Evolutionary conservation across 768 basidiomycete species (phyloP).

Genomic region (Podaxis sp.): DNA sequence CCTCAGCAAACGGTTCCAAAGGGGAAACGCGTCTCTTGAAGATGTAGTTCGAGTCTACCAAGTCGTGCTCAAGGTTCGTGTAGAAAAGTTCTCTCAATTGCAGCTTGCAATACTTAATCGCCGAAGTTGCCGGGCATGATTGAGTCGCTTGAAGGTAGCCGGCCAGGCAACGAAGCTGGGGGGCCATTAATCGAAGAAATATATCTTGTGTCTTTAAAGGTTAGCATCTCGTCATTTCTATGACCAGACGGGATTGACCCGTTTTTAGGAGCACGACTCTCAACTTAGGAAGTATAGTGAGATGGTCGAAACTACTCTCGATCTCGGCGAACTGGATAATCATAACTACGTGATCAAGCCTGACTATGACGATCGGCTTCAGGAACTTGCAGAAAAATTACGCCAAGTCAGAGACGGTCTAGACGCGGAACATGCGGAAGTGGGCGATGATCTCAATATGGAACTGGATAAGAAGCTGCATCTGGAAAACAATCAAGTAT

Average conservation of each 20-base stretch:
- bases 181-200: constrained; percentile 59
- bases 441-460: constrained; percentile 69
- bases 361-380: constrained; percentile 80
- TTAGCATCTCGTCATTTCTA: constrained; percentile 25
- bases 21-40: constrained; percentile 79
- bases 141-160: constrained; percentile 53
- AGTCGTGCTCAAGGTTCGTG: constrained; percentile 74
- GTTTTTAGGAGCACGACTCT: constrained; percentile 56
- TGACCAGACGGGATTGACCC: background rate
- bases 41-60: constrained; percentile 97
- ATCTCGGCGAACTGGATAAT: constrained; percentile 79
- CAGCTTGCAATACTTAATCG: background rate
- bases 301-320: constrained; percentile 96
- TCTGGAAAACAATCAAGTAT: constrained; percentile 84
- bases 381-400: constrained; percentile 68
- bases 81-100: background rate
- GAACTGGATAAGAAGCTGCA: constrained; percentile 96
- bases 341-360: constrained; percentile 93
- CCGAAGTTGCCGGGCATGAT: constrained; percentile 74
- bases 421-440: constrained; percentile 75
- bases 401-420: constrained; percentile 72
- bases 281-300: constrained; percentile 79
- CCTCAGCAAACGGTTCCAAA: constrained; percentile 89
- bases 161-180: constrained; percentile 45
- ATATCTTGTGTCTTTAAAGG: constrained; percentile 65